Percentiles rank a stretch among this genome's conserved stretches.
These are phyloP conservation scores for Yueomyces sinensis DNA, from an alignment of 805 yeast genomes.

Conservation along the genomic window DNA sequence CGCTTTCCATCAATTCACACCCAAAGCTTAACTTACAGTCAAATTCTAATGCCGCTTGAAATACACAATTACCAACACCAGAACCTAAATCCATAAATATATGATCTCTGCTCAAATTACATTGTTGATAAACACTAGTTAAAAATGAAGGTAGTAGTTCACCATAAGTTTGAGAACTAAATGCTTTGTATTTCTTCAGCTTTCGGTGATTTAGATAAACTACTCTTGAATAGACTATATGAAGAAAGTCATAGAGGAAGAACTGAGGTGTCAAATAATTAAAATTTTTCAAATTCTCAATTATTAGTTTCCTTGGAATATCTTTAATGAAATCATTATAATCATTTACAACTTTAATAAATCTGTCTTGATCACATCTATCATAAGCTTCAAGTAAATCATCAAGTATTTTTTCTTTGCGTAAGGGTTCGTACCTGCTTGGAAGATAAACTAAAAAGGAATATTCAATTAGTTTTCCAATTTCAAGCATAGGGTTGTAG, in stretches of 20 bases:
- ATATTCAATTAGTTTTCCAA: slow-evolving; percentile 21
- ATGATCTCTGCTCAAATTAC: slow-evolving; percentile 38
- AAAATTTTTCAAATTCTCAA: slow-evolving; percentile 17
- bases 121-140: slow-evolving; percentile 48
- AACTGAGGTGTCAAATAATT: background rate
- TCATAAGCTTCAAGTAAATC: slow-evolving; percentile 16
- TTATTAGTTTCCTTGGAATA: slow-evolving; percentile 24
- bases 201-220: slow-evolving; percentile 62
- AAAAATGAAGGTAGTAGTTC: slow-evolving; percentile 73
- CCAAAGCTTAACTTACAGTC: slow-evolving; percentile 73
- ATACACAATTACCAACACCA: slow-evolving; percentile 85
- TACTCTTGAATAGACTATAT: slow-evolving; percentile 61
- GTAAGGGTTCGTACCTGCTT: no score
- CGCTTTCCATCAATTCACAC: slow-evolving; percentile 78
- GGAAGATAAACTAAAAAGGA: slow-evolving; percentile 16
- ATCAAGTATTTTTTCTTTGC: slow-evolving; percentile 7
- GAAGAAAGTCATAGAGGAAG: slow-evolving; percentile 50
- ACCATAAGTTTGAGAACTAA: slow-evolving; percentile 84
- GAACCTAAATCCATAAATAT: slow-evolving; percentile 84
- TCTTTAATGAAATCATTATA: slow-evolving; percentile 30
- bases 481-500: slow-evolving; percentile 23
- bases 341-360: slow-evolving; percentile 26
- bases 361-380: slow-evolving; percentile 15
- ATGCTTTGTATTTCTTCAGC: slow-evolving; percentile 64
- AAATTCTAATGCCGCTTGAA: slow-evolving; percentile 79